Conservation (phyloP, 2,329 filamentous ascomycete species). For the Teratosphaeria nubilosa region DNA sequence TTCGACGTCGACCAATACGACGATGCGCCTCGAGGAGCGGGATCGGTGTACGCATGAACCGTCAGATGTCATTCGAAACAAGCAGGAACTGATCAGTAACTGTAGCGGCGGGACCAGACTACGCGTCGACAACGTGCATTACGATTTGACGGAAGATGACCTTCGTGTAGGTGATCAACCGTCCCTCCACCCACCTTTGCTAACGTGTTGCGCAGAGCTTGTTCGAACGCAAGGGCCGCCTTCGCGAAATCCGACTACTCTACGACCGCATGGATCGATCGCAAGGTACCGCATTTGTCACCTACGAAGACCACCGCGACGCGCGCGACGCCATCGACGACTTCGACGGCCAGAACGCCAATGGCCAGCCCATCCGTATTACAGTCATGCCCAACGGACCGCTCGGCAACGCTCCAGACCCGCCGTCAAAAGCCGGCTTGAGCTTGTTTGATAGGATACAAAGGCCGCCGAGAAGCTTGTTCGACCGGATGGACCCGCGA, state of each 20-base stretch:
- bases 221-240: conserved; percentile 66
- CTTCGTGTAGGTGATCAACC: conserved; percentile 51
- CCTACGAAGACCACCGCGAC: conserved; percentile 61
- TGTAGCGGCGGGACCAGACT: conserved; percentile 45
- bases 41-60: conserved; percentile 12
- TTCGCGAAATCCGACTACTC: conserved; percentile 57
- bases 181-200: neutral
- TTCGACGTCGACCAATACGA: neutral
- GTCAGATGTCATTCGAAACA: conserved; percentile 6
- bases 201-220: conserved; percentile 50
- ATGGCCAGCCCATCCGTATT: conserved; percentile 67
- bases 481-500: conserved; percentile 48
- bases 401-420: conserved; percentile 19
- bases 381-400: conserved; percentile 50
- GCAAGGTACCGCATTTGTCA: conserved; percentile 74
- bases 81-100: neutral
- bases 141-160: conserved; percentile 78
- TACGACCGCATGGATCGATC: conserved; percentile 87
- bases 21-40: conserved; percentile 6
- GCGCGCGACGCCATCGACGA: conserved; percentile 66
- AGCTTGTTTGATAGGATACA: conserved; percentile 40
- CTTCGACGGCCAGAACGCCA: conserved; percentile 84
- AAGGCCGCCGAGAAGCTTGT: conserved; percentile 47
- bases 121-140: conserved; percentile 82
- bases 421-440: conserved; percentile 9